A percentile compares a stretch with the other conserved stretches of the same genome.
These are phyloP conservation scores for Gryganskiella cystojenkinii DNA, from an alignment of 192 early-diverging fungal genomes.

Conservation along the genomic window DNA sequence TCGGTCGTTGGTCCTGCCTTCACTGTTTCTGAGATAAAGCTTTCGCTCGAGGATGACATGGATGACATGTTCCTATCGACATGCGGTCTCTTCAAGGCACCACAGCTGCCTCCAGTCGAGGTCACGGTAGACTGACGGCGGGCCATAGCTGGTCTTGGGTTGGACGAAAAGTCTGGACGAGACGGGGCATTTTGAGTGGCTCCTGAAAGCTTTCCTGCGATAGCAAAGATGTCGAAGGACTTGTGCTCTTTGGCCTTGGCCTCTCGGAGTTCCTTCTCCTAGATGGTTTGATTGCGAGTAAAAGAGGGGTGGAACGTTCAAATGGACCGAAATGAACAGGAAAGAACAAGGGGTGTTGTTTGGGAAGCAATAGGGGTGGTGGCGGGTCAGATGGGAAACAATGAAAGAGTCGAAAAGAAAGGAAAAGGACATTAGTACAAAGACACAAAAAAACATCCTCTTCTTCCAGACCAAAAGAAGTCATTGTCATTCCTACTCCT, in stretches of 20 bases:
- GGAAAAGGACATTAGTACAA: too few species aligned
- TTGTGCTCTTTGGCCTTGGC: conserved; percentile 6
- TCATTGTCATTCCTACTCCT: neutral
- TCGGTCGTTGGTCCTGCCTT: neutral
- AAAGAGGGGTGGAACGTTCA: neutral
- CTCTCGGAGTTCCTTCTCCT: conserved; percentile 13
- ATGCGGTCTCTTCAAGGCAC: too few species aligned
- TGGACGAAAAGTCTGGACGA: neutral
- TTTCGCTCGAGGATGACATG: too few species aligned
- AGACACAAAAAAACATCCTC: too few species aligned
- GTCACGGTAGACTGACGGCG: neutral
- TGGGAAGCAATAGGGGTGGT: neutral
- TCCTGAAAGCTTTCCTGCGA: conserved; percentile 1
- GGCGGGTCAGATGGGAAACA: too few species aligned
- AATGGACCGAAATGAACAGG: neutral
- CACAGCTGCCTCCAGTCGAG: too few species aligned
- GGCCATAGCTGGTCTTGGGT: neutral
- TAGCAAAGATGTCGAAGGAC: conserved; percentile 9
- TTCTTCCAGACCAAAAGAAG: too few species aligned
- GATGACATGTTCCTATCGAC: too few species aligned
- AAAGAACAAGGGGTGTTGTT: neutral
- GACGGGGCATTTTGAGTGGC: too few species aligned
- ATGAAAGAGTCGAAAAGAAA: too few species aligned
- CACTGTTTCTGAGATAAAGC: too few species aligned
- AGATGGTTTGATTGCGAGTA: neutral